A percentile compares a stretch with the other conserved stretches of the same genome.
phyloP scores from a whole-genome alignment of 2,329 filamentous ascomycete species.

The Geosmithia flava region DNA sequence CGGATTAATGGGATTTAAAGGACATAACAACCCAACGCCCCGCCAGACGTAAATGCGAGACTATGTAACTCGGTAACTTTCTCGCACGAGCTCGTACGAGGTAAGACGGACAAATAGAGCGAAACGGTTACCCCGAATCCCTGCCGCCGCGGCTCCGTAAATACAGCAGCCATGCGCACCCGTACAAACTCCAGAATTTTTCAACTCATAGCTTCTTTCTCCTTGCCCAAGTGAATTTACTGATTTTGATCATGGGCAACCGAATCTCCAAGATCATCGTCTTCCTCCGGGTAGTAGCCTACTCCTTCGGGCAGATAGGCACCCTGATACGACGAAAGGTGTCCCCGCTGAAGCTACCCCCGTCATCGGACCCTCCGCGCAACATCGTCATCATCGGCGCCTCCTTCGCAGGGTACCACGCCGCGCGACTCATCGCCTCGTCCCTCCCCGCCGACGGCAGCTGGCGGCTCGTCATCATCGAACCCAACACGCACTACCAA shows the following conservation, averaged over 20 bases:
- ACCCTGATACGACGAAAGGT: not conserved
- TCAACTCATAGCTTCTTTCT: too few relatives aligned
- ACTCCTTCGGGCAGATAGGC: not conserved
- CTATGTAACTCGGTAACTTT: not conserved
- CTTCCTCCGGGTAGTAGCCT: not conserved
- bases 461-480: constrained; percentile 37
- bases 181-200: too few relatives aligned
- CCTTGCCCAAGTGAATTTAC: too few relatives aligned
- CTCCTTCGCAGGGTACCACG: constrained; percentile 37
- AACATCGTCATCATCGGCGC: constrained; percentile 40
- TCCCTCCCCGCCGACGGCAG: constrained; percentile 28
- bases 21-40: not conserved
- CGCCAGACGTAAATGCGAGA: not conserved
- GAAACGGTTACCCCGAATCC: not conserved
- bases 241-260: not conserved
- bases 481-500: constrained; percentile 43
- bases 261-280: not conserved
- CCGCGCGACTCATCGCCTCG: constrained; percentile 27
- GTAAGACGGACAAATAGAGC: too few relatives aligned
- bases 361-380: not conserved
- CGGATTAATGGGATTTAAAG: too few relatives aligned
- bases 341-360: not conserved
- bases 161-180: too few relatives aligned
- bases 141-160: not conserved
- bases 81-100: too few relatives aligned